Evolutionary conservation across 106 monocot genomes (phyloP).

Genomic region (Vanilla planifolia): DNA sequence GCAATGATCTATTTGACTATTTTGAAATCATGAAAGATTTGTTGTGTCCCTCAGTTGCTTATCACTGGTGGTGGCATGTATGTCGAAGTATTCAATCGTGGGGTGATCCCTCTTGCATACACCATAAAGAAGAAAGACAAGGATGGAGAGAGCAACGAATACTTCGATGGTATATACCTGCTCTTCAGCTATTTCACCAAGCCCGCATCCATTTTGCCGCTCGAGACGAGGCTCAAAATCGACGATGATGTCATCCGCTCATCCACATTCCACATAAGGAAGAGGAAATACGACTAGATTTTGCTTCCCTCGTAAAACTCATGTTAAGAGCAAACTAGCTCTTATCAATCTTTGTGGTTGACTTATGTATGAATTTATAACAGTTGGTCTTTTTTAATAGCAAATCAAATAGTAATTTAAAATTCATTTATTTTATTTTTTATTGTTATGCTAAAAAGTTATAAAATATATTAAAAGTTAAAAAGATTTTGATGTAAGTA

Average conservation of each 20-base stretch:
- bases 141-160: slow-evolving; percentile 72
- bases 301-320: not conserved
- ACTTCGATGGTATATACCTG: slow-evolving; percentile 85
- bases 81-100: slow-evolving; percentile 82
- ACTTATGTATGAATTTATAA: no score
- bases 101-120: slow-evolving; percentile 84
- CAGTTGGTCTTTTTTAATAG: no score
- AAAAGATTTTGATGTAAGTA: no score
- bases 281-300: slow-evolving; percentile 67
- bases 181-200: slow-evolving; percentile 91
- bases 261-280: slow-evolving; percentile 62
- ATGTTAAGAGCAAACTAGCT: not conserved
- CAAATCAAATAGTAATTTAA: no score
- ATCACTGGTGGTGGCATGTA: slow-evolving; percentile 95
- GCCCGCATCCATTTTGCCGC: slow-evolving; percentile 57
- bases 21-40: no score
- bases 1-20: no score
- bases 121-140: slow-evolving; percentile 86
- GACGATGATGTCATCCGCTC: slow-evolving; percentile 84
- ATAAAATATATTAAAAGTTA: no score
- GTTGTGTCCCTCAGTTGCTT: slow-evolving; percentile 40
- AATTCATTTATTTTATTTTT: no score
- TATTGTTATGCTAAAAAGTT: no score
- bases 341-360: no score
- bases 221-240: slow-evolving; percentile 43